Base-by-base conservation (phyloP, 2,329 filamentous ascomycete genomes). In the Xylariaceae sp. region DNA sequence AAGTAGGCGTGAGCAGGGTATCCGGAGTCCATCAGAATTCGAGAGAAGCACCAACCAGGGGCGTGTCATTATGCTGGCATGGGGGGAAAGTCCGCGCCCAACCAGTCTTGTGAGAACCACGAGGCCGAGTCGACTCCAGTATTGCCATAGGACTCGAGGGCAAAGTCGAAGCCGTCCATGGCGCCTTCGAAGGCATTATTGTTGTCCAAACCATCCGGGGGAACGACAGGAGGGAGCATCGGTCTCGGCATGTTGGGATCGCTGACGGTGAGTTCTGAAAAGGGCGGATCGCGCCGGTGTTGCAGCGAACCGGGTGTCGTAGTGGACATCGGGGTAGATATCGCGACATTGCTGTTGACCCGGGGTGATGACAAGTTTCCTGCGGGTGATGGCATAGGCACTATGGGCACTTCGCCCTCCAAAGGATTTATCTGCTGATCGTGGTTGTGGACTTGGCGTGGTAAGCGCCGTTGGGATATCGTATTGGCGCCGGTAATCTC, bases 121-220 rank as follows among this genome's bases (percentile, higher is more conserved):
- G 66, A 63, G 10, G 61, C 58, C 1, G 67, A 65, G 16, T 70
- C 68, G 1, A 68, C 59, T 1, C 68, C 67, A 0, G 62, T 68
- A 55, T 65, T 68, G 1, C 74, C 74, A 59, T 77, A 76, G 1
- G 72, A 69, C 16, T 74, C 75, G 26, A 73, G 70, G 18, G 76
- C 76, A 19, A 77, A 68, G 22, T 76, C 75, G 1, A 78, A 67
- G 0, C 73, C 73, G 44, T 77, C 76, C 50, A 77, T 69, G 0
- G 75, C 74, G 2, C 76, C 76, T 50, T 78, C 76, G 44, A 78
- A 78, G 0, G 76, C 75, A 37, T 76, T 78, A 46, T 77, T 78
- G n/a, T 77, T 70, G 54, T 77, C 74, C 3, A 74, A 63, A 1
- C 70, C 68, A 18, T 70, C 68, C 26, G 70, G 68, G 8, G 68